These are phyloP conservation scores for Phytopythium chamaehyphon DNA, from an alignment of 352 stramenopile genomes.

Conservation along the genomic window DNA sequence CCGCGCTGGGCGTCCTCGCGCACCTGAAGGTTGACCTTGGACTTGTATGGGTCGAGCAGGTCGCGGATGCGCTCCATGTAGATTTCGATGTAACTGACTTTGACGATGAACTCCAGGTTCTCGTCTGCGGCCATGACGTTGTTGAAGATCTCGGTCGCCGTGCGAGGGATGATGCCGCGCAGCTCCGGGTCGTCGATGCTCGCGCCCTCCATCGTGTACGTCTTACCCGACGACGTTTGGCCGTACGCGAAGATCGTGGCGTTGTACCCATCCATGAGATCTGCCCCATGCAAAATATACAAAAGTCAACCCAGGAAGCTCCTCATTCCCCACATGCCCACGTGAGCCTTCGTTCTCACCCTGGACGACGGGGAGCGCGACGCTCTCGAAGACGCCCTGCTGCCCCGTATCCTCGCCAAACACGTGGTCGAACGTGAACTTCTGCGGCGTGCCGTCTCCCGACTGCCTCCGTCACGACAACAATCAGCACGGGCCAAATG, in stretches of 20 bases:
- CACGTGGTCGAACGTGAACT: conserved; percentile 91
- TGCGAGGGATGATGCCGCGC: conserved; percentile 86
- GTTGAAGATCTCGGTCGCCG: conserved; percentile 85
- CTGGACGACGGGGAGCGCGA: conserved; percentile 80
- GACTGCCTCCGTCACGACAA: too few relatives aligned
- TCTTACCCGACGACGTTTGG: conserved; percentile 86
- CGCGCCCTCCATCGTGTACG: conserved; percentile 87
- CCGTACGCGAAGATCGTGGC: conserved; percentile 89
- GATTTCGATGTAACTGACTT: conserved; percentile 95
- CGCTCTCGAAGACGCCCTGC: conserved; percentile 82
- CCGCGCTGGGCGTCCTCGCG: conserved; percentile 85
- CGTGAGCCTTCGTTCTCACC: too few relatives aligned
- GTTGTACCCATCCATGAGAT: conserved; percentile 91
- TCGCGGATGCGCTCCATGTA: conserved; percentile 95
- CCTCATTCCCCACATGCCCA: too few relatives aligned
- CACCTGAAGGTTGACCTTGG: conserved; percentile 89
- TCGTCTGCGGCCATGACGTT: conserved; percentile 84
- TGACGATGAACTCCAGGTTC: conserved; percentile 92
- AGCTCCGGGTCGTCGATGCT: conserved; percentile 88
- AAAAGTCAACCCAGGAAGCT: too few relatives aligned
- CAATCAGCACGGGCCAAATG: too few relatives aligned
- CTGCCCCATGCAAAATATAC: too few relatives aligned
- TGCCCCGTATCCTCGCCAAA: conserved; percentile 84
- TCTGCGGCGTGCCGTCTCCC: too few relatives aligned
- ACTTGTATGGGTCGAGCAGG: conserved; percentile 89